Evolutionary conservation across 139 green algal genomes (phyloP).

Genomic region (Marvania coccoides): DNA sequence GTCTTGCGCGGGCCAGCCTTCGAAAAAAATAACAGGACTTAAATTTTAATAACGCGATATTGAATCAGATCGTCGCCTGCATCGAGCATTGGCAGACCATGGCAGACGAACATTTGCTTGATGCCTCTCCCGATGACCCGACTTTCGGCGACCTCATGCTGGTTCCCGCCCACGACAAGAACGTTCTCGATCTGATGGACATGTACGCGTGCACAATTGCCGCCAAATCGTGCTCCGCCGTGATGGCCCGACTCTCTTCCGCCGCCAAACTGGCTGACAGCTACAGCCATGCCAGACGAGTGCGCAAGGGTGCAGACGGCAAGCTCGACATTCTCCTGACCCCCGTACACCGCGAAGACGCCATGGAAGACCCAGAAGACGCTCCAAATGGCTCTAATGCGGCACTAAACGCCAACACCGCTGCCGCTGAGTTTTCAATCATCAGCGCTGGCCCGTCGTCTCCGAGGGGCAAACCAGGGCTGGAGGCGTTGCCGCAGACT

Average conservation of each 20-base stretch:
- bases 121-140: too few species aligned
- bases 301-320: conserved; percentile 26
- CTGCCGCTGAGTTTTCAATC: neutral
- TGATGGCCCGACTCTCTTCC: conserved; percentile 30
- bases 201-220: neutral
- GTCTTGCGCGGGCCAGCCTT: too few species aligned
- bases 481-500: neutral
- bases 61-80: too few species aligned
- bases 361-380: neutral
- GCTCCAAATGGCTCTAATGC: neutral
- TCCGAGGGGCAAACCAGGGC: neutral
- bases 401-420: too few species aligned
- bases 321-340: conserved; percentile 38
- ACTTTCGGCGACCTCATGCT: neutral
- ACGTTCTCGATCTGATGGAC: neutral
- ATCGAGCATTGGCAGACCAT: too few species aligned
- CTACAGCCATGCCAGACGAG: conserved; percentile 54
- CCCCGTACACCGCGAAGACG: neutral
- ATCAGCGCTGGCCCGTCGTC: neutral
- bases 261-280: conserved; percentile 26
- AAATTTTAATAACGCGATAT: too few species aligned
- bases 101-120: too few species aligned
- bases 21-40: too few species aligned
- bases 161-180: neutral
- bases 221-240: neutral